Base-by-base conservation (phyloP, 495 filamentous ascomycete genomes). In the Choiromyces venosus region DNA sequence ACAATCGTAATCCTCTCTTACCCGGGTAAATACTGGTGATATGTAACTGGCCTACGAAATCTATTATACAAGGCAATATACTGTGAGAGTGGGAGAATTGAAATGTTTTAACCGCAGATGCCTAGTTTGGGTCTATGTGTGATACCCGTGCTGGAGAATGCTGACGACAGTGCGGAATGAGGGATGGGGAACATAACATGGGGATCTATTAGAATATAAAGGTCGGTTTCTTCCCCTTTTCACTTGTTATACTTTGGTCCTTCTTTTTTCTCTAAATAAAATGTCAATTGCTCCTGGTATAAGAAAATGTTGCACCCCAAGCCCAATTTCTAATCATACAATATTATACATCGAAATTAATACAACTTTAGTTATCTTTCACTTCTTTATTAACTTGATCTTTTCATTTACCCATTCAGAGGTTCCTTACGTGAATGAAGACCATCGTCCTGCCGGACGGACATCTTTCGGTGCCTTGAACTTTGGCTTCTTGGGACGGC, bases 401-500 rank as follows among this genome's bases (percentile, higher is more conserved):
- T 61, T 61, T 7, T 61, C 52, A 33, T 33, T 61, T 29, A 61
- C 25, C 52, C 52, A 61, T 61, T 61, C 52, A 6, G 25, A 16
- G 12, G 25, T 33, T 33, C 52, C 52, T 12, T 4, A 3, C 2
- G 25, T 33, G 25, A 61, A 61, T 61, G 52, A 61, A 33, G 25
- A 61, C 52, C 52, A 61, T 10, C 52, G 52, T 61, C 52, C 52
- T 16, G 9, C 12, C 25, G 25, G 12, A 14, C 10, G 52, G 25
- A 61, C 25, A 29, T 61, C 25, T 33, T 61, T 61, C 10, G 52
- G 52, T 18, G 25, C 74, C 46, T 70, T 70, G 40, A 77, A 77
- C 66, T 71, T 77, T 66, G 67, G 74, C 42, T 56, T 66, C 61
- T 73, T 77, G 14, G 46, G 16, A 8, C 37, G 52, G 10, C 56